Conservation (phyloP, 768 basidiomycete species). For the Russula griseocarnosa region DNA sequence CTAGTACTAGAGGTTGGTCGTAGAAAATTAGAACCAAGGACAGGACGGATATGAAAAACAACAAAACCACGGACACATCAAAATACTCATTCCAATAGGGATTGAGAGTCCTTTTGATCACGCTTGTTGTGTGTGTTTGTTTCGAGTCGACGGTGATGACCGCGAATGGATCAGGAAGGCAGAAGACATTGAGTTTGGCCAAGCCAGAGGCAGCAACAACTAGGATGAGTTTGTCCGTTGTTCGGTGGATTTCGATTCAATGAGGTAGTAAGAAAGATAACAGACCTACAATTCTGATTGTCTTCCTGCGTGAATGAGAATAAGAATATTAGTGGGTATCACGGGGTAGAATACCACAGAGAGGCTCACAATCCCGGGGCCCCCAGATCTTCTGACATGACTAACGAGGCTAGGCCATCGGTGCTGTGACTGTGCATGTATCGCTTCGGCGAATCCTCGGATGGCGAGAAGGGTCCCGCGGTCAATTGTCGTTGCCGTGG, state of each 20-base stretch:
- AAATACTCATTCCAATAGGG: conserved; percentile 99
- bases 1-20: conserved; percentile 46
- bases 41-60: not conserved
- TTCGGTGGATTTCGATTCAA: not conserved
- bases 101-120: conserved; percentile 93
- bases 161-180: conserved; percentile 96
- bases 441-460: too few species aligned
- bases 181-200: conserved; percentile 93
- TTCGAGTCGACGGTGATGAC: conserved; percentile 98
- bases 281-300: conserved; percentile 74
- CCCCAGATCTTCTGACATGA: conserved; percentile 33
- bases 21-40: conserved; percentile 15
- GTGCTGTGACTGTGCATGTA: too few species aligned
- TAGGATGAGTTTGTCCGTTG: conserved; percentile 34
- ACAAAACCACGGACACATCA: conserved; percentile 69
- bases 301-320: conserved; percentile 47
- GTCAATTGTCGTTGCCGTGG: too few species aligned
- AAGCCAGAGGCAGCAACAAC: conserved; percentile 94
- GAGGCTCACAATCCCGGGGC: conserved; percentile 32
- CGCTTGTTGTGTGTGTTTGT: conserved; percentile 94
- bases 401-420: not conserved
- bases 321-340: not conserved
- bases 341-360: not conserved
- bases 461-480: too few species aligned
- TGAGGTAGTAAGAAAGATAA: conserved; percentile 7